Base-by-base conservation (phyloP, 768 basidiomycete species). In the Baorangia bicolor region DNA sequence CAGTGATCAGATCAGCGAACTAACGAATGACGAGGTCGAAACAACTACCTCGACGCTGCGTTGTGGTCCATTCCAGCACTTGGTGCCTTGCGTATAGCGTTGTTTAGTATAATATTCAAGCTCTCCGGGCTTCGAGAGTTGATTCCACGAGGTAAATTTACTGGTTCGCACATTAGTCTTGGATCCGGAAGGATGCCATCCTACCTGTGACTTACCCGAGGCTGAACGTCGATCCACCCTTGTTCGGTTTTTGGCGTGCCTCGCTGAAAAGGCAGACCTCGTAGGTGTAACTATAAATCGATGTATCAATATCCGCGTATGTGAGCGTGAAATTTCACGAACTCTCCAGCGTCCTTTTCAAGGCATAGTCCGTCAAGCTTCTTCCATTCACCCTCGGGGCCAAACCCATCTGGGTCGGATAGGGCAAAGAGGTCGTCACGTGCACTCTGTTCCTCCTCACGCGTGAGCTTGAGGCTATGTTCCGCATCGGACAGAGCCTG, bases 21-120 rank as follows among this genome's bases (percentile, higher is more conserved):
- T 7, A 41, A 45, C 16, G 20, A 34, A 41, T 16, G 12, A 30
- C 50, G 6, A 43, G 8, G 35, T 30, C 33, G 23, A 16, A 49
- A 46, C 18, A 72, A 81, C 47, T 70, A 92, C 93, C 68, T 84
- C 79, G 31, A 93, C 88, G 57, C 83, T 93, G 30, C 96, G 84
- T 59, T 90, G 82, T 4, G 97, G 97, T 1, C 97, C 96, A 64
- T 97, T 97, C 96, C 95, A 97, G 77, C 96, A 98, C 65, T 87
- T 85, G 5, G 93, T 80, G 38, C 96, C 97, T 49, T 81, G 77
- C 35, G 85, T 84, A 75, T 98, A 99, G 14, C 82, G 71, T 65
- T 96, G 94, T 64, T 83, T 87, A 43, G 80, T 73, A 71, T 98
- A 97, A 73, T 87, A 97, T 33, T 82, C 87, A 3, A 79, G 78